Evolutionary conservation across 78 protist species (phyloP).

Genomic region (Tieghemostelium lacteum): DNA sequence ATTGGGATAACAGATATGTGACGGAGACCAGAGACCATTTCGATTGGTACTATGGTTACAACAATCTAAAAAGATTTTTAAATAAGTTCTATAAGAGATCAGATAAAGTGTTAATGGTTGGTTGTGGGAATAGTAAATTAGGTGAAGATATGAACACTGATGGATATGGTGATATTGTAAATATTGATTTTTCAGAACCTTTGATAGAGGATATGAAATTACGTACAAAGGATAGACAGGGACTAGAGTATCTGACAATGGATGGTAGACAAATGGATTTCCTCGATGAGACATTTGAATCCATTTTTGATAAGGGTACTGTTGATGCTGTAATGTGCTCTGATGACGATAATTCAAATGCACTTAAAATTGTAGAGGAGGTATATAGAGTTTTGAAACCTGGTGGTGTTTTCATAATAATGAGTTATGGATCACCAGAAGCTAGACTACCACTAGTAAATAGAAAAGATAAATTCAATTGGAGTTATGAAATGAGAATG

Average conservation of each 20-base stretch:
- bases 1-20: conserved; percentile 80
- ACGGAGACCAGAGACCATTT: conserved; percentile 31
- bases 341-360: conserved; percentile 63
- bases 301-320: conserved; percentile 76
- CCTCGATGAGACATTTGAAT: conserved; percentile 10
- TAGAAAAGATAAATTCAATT: neutral
- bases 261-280: conserved; percentile 71
- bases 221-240: conserved; percentile 21
- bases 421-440: conserved; percentile 75
- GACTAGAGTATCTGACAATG: conserved; percentile 57
- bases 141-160: conserved; percentile 70
- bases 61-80: conserved; percentile 38
- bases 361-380: conserved; percentile 29
- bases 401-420: conserved; percentile 76
- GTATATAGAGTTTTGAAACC: conserved; percentile 66
- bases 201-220: conserved; percentile 64
- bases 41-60: conserved; percentile 80
- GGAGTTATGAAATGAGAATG: conserved; percentile 30
- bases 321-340: conserved; percentile 70
- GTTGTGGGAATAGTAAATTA: conserved; percentile 73
- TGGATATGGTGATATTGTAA: conserved; percentile 16
- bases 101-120: conserved; percentile 54
- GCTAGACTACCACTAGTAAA: conserved; percentile 33
- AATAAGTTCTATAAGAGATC: conserved; percentile 9
- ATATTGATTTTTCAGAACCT: conserved; percentile 69